A percentile compares a stretch with the other conserved stretches of the same genome.
Evolutionary conservation across 805 yeast genomes (phyloP).

Genomic region (Tetrapisispora arboricola): DNA sequence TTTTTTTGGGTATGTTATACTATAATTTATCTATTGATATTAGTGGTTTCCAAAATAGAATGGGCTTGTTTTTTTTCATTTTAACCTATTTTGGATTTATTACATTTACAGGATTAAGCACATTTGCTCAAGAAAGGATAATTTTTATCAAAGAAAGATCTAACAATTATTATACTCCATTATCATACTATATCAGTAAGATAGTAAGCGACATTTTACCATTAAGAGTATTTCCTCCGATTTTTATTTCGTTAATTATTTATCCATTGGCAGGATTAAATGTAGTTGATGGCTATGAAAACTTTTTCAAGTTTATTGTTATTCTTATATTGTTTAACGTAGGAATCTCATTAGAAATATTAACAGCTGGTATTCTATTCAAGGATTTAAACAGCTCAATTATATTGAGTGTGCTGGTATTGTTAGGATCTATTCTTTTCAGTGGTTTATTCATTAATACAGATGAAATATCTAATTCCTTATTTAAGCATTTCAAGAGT

Average conservation of each 20-base stretch:
- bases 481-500: slow-evolving; percentile 67
- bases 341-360: slow-evolving; percentile 73
- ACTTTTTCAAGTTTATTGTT: slow-evolving; percentile 56
- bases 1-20: slow-evolving; percentile 78
- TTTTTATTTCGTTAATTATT: slow-evolving; percentile 64
- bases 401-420: slow-evolving; percentile 71
- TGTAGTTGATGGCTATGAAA: slow-evolving; percentile 48
- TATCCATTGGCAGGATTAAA: slow-evolving; percentile 89
- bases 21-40: slow-evolving; percentile 79
- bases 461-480: slow-evolving; percentile 44
- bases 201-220: slow-evolving; percentile 89
- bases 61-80: slow-evolving; percentile 86
- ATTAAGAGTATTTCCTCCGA: slow-evolving; percentile 83
- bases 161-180: slow-evolving; percentile 84
- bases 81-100: slow-evolving; percentile 90
- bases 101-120: slow-evolving; percentile 80
- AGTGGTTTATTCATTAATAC: slow-evolving; percentile 91
- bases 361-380: slow-evolving; percentile 78
- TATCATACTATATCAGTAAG: slow-evolving; percentile 76
- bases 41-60: slow-evolving; percentile 90
- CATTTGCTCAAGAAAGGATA: slow-evolving; percentile 80
- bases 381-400: slow-evolving; percentile 91
- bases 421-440: slow-evolving; percentile 77
- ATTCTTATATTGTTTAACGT: slow-evolving; percentile 76
- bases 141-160: slow-evolving; percentile 90